Conservation (phyloP, 768 basidiomycete genomes). For the Coprinellus micaceus region DNA sequence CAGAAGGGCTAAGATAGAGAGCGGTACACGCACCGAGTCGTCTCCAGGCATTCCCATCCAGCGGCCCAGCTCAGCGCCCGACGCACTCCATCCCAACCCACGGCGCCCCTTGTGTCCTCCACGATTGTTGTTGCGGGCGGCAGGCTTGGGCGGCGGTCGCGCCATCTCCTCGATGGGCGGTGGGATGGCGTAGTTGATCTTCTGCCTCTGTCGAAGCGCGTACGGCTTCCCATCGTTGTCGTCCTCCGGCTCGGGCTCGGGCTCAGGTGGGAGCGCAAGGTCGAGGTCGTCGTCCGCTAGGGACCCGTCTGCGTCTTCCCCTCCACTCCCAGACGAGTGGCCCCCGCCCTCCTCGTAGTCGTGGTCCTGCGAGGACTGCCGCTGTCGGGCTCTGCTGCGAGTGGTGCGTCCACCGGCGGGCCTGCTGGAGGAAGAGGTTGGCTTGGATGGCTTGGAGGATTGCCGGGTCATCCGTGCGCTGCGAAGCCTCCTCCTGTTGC, state of each 20-base stretch:
- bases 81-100: slow-evolving; percentile 74
- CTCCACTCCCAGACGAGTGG: slow-evolving; percentile 44
- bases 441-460: slow-evolving; percentile 16
- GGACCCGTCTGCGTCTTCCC: slow-evolving; percentile 56
- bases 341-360: slow-evolving; percentile 42
- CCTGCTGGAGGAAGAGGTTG: background rate
- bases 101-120: slow-evolving; percentile 33
- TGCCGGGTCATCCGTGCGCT: background rate
- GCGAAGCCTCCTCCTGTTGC: slow-evolving; percentile 1
- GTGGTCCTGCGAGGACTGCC: slow-evolving; percentile 40
- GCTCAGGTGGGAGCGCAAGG: slow-evolving; percentile 32
- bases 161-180: slow-evolving; percentile 73
- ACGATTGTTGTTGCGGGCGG: slow-evolving; percentile 25
- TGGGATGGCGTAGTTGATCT: slow-evolving; percentile 79
- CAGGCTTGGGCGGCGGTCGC: slow-evolving; percentile 39
- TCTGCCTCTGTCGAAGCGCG: slow-evolving; percentile 57
- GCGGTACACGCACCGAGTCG: slow-evolving; percentile 53
- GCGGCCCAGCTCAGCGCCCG: slow-evolving; percentile 69
- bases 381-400: slow-evolving; percentile 42
- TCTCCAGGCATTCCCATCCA: slow-evolving; percentile 75
- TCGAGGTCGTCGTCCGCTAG: slow-evolving; percentile 52
- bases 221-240: slow-evolving; percentile 61
- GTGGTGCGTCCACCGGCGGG: background rate
- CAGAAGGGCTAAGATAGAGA: background rate
- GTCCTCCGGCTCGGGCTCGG: slow-evolving; percentile 41